Evolutionary conservation across 2,329 filamentous ascomycete species (phyloP), one percentile per base, ranked within the genome.

Genomic region (Calonectria leucothoes): DNA sequence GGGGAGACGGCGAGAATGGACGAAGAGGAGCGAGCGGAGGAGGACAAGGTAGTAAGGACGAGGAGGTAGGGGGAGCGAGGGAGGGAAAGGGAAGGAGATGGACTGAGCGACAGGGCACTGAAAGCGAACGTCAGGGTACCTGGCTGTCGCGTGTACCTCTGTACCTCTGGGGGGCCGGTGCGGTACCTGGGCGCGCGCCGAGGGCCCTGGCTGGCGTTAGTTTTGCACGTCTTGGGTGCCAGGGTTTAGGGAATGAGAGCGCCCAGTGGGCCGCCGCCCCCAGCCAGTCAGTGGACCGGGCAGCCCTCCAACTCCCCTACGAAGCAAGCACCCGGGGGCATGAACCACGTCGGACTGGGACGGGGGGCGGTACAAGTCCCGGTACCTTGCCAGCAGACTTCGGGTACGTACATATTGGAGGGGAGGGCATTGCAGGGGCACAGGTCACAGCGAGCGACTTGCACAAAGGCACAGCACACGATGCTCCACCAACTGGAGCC

Each of bases 1-100:
- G 83, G 82, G 80, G 80, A 80, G 78, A 77, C 82, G 82, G 77
- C 77, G 76, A 77, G 73, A 77, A 75, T 70, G 73, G 75, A 75
- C 74, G 69, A 76, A 78, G 76, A 78, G 76, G 74, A 74, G 76
- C 66, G 73, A 71, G 66, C 71, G 76, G 72, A 64, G 77, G 73
- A 73, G 76, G 68, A 72, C 70, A 74, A 80, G 77, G 74, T 33
- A 55, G 70, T 66, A 73, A 74, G n/a, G n/a, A n/a, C n/a, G 68
- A 55, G 74, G 77, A 78, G 75, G 76, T 79, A 79, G 78, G 79
- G 71, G 78, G 80, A 72, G 76, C 74, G 71, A 72, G 66, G 67
- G 71, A 79, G 75, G 73, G 74, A 76, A 78, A 77, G 70, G 75
- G 79, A 74, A 80, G 79, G 49, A 75, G 72, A 64, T 72, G 78